Base-by-base conservation (phyloP, 176 grass and related monocot species). In the Avena eriantha region DNA sequence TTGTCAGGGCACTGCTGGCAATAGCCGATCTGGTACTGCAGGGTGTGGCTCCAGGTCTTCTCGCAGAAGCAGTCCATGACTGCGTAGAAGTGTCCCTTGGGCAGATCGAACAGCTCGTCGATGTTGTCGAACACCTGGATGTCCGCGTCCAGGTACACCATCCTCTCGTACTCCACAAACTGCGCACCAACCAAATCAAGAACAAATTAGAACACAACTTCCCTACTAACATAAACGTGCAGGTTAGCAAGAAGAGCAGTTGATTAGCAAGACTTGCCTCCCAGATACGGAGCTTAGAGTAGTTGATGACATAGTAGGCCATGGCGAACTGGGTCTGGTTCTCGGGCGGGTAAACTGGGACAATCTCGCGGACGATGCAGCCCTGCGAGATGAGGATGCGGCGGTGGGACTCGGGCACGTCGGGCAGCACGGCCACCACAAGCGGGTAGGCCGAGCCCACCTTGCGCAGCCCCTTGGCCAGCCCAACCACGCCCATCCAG, bases 11-110 rank as follows among this genome's bases (percentile, higher is more conserved):
- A 86, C 79, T 97, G 95, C 86, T 97, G 95, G 87, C 95, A 97
- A 87, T 95, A 93, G 21, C 95, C 88, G 23, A 97, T 86, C 90
- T 88, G 86, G 87, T 93, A 97, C 79, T 97, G 93, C 46, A 45
- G 91, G 10, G 93, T 93, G 89, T 97, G 93, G 81, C 87, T 93
- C 95, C 95, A 97, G 61, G 95, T 97, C 72, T 91, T 95, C 91
- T 97, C 95, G 75, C 95, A 97, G 87, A 97, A 97, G 82, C 95
- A 97, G 73, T 97, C 95, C 93, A 95, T 97, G 39, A 97, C 95
- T 0, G 93, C 95, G 84, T 97, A 95, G 87, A 97, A 97, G 51
- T 59, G 8, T 0, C 95, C 95, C 83, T 85, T 90, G 2, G 91
- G 90, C 18, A 90, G 90, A 65, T 95, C 93, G 63, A 97, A 95